Evolutionary conservation across 352 stramenopile genomes (phyloP).

Genomic region (Aphanomyces astaci): DNA sequence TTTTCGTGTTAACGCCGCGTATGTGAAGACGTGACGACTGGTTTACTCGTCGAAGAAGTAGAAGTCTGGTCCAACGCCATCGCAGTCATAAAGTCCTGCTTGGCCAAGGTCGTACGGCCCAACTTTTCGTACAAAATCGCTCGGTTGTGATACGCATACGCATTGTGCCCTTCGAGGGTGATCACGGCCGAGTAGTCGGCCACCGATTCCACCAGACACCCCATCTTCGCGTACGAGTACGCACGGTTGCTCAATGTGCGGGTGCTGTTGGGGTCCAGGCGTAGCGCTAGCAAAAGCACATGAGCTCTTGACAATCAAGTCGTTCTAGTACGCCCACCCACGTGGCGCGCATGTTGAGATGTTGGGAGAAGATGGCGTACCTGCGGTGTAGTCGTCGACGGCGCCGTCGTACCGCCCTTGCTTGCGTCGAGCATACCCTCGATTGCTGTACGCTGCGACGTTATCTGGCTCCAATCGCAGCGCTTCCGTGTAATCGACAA

Average conservation of each 20-base stretch:
- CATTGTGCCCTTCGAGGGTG: slow-evolving; percentile 54
- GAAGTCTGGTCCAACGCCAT: slow-evolving; percentile 13
- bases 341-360: neutral
- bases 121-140: slow-evolving; percentile 74
- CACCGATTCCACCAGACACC: slow-evolving; percentile 46
- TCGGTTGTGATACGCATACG: slow-evolving; percentile 80
- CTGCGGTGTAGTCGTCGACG: slow-evolving; percentile 65
- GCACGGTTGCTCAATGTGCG: slow-evolving; percentile 78
- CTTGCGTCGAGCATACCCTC: slow-evolving; percentile 78
- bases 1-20: no score
- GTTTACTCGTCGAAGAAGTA: neutral
- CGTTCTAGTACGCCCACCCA: no score
- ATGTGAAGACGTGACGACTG: no score
- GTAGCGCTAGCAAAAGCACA: slow-evolving; percentile 28
- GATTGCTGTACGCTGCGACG: slow-evolving; percentile 74
- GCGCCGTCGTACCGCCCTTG: slow-evolving; percentile 53
- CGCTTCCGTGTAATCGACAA: slow-evolving; percentile 58
- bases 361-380: neutral
- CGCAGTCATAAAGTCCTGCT: slow-evolving; percentile 35
- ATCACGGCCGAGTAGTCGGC: slow-evolving; percentile 74
- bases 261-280: slow-evolving; percentile 65
- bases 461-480: slow-evolving; percentile 58
- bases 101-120: slow-evolving; percentile 35
- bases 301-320: neutral
- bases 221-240: slow-evolving; percentile 82